Evolutionary conservation across 176 grass and related monocot genomes (phyloP).

Genomic region (Panicum miliaceum): DNA sequence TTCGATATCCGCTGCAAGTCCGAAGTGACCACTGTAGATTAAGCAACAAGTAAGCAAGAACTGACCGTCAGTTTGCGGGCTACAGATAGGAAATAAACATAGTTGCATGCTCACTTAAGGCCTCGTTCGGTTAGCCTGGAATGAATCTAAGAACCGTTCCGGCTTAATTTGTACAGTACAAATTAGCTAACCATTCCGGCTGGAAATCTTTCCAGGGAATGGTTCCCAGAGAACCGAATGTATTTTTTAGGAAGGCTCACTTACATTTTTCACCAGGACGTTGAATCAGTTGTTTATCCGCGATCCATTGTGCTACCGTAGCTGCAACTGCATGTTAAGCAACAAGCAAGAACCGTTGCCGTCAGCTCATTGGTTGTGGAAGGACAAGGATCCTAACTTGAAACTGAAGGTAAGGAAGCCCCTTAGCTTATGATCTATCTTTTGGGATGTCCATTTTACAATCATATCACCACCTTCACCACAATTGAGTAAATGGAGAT

Average conservation of each 20-base stretch:
- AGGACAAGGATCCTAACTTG: too few species aligned
- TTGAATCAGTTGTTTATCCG: background rate
- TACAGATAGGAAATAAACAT: background rate
- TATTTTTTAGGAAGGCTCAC: too few species aligned
- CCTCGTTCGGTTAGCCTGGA: too few species aligned
- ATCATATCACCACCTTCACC: too few species aligned
- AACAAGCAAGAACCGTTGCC: background rate
- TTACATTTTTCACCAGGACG: background rate
- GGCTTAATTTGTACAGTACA: too few species aligned
- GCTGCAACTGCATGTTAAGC: background rate
- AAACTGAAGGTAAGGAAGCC: background rate
- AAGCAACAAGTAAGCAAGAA: background rate
- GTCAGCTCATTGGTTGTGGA: background rate
- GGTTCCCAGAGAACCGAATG: too few species aligned
- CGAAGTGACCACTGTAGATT: background rate
- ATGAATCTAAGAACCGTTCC: too few species aligned
- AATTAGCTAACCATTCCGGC: too few species aligned
- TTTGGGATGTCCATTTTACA: too few species aligned
- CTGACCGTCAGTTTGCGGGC: background rate
- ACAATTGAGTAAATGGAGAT: too few species aligned
- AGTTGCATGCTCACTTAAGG: background rate
- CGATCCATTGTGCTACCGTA: conserved; percentile 15
- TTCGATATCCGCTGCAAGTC: background rate
- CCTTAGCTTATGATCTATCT: background rate
- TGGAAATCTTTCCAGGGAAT: too few species aligned